Base-by-base conservation (phyloP, 2,329 filamentous ascomycete species). In the Penicillium sp. region DNA sequence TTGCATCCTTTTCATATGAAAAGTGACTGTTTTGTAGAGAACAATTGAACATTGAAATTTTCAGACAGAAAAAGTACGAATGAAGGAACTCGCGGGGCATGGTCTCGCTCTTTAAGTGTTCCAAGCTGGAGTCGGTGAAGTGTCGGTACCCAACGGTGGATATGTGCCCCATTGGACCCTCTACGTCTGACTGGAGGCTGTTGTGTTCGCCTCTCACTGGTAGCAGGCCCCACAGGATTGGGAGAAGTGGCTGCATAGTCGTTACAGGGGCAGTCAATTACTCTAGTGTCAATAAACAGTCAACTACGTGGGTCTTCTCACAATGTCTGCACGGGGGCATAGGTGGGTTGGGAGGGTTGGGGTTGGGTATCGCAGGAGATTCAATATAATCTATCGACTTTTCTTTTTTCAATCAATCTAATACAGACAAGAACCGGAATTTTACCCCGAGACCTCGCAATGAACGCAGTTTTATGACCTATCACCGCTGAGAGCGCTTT, bases 401-500 rank as follows among this genome's bases (percentile, higher is more conserved):
- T 51, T 46, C 13, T n/a, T 29, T 29, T 18, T 18, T 23, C n/a
- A 21, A 41, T 10, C 13, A 18, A 13, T 7, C 18, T 9, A 21
- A 6, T 23, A 41, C 29, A 46, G 23, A 34, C 12, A 23, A n/a
- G n/a, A 48, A 26, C 15, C 32, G 24, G 18, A 13, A 10, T n/a
- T n/a, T n/a, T n/a, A n/a, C n/a, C n/a, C n/a, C n/a, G n/a, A n/a
- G n/a, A n/a, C n/a, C n/a, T n/a, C n/a, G n/a, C n/a, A n/a, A 41
- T 23, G 2, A 47, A 39, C 24, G 34, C n/a, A 12, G 8, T 21
- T 23, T 15, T 18, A 27, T 9, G 13, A 20, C 12, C 20, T 52
- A 70, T 41, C 66, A 63, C 47, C 58, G 63, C 52, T 69, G 65
- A 17, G 66, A 60, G 13, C 65, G 65, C 53, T 66, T 70, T 4